phyloP scores from a whole-genome alignment of 345 rosid genomes.

The Corchorus capsularis region DNA sequence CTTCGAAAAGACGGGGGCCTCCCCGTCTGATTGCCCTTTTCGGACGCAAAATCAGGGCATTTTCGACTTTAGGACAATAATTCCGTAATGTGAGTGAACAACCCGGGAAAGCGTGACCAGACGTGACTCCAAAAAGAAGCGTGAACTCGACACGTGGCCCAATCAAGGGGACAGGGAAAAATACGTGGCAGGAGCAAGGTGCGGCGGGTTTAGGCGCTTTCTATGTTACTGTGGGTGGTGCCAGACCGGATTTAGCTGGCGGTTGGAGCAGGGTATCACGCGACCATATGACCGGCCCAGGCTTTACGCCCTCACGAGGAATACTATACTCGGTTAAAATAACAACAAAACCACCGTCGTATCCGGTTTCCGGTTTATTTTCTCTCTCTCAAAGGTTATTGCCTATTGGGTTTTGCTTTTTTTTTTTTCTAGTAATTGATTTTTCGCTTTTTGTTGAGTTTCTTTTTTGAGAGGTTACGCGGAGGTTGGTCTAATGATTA shows the following conservation, averaged over 20 bases:
- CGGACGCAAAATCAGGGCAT: conserved; percentile 4
- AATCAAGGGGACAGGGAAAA: conserved; percentile 5
- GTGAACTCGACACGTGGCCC: conserved; percentile 48
- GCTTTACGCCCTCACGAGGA: conserved; percentile 17
- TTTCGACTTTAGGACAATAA: neutral
- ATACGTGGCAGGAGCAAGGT: conserved; percentile 43
- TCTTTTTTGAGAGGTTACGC: conserved; percentile 22
- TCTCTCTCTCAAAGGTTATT: conserved; percentile 31
- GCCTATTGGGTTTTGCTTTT: neutral
- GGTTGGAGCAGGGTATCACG: conserved; percentile 34
- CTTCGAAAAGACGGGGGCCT: conserved; percentile 19
- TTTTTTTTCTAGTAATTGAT: conserved; percentile 1
- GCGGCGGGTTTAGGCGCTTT: conserved; percentile 26
- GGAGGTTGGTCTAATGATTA: conserved; percentile 67
- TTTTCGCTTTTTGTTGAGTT: neutral
- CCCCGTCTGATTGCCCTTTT: neutral
- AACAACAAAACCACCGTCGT: conserved; percentile 12
- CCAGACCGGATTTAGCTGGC: conserved; percentile 41
- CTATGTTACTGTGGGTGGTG: conserved; percentile 33
- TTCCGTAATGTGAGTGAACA: conserved; percentile 12
- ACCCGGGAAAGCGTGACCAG: conserved; percentile 25
- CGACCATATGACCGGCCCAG: conserved; percentile 32
- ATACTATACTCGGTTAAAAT: neutral
- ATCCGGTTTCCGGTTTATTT: conserved; percentile 37
- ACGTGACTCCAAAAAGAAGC: conserved; percentile 26